A percentile compares a stretch with the other conserved stretches of the same genome.
These are phyloP conservation scores for Camellia lanceoleosa DNA, from an alignment of 148 eudicot species.

Conservation along the genomic window DNA sequence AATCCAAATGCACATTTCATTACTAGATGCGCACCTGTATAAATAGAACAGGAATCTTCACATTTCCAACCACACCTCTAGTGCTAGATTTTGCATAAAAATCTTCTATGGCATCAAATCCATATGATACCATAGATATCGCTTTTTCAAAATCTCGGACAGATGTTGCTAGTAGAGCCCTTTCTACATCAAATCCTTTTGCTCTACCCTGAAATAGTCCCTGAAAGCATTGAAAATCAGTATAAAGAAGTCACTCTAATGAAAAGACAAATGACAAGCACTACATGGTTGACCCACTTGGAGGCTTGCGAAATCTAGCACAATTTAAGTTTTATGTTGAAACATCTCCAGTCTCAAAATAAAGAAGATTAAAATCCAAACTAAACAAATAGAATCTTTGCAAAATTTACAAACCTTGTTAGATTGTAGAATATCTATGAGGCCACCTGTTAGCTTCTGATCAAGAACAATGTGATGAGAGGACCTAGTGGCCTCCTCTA, in stretches of 20 bases:
- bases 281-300: background rate
- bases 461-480: conserved; percentile 35
- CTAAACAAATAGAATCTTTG: background rate
- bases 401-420: conserved; percentile 59
- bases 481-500: conserved; percentile 70
- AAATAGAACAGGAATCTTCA: conserved; percentile 91
- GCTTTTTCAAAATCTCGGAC: conserved; percentile 79
- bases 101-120: conserved; percentile 70
- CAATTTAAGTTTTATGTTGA: background rate
- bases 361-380: background rate
- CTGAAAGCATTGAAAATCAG: conserved; percentile 34
- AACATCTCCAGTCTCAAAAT: background rate
- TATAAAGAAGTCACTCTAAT: background rate
- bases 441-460: conserved; percentile 59
- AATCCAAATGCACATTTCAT: background rate
- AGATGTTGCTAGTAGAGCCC: conserved; percentile 66
- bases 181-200: conserved; percentile 77
- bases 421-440: conserved; percentile 60
- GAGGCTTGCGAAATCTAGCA: background rate
- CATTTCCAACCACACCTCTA: conserved; percentile 48
- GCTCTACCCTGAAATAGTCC: conserved; percentile 82
- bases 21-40: conserved; percentile 56
- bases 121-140: conserved; percentile 81
- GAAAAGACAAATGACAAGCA: background rate
- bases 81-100: conserved; percentile 75